Conservation (phyloP, 306 rosid species). For the Arachis stenosperma region DNA sequence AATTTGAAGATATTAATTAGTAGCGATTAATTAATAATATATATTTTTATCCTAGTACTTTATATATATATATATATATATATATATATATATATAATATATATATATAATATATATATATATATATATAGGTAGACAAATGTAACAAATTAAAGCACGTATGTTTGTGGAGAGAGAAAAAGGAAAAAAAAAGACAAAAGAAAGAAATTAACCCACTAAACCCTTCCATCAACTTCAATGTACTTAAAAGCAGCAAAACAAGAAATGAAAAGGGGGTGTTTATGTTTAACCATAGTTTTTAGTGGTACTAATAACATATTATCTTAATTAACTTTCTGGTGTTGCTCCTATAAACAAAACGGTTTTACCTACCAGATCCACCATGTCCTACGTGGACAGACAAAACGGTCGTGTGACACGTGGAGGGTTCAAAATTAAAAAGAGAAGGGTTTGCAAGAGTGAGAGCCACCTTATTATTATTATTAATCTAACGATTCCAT, state of each 20-base stretch:
- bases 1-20: background rate
- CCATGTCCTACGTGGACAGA: slow-evolving; percentile 52
- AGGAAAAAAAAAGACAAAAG: too few species aligned
- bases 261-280: background rate
- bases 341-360: slow-evolving; percentile 42
- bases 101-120: too few species aligned
- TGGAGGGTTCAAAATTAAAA: slow-evolving; percentile 34
- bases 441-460: background rate
- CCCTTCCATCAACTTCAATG: slow-evolving; percentile 2
- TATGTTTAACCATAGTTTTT: slow-evolving; percentile 22
- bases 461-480: slow-evolving; percentile 40
- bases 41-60: slow-evolving; percentile 2
- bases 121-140: background rate
- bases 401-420: slow-evolving; percentile 42
- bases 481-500: background rate
- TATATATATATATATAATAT: too few species aligned
- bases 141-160: background rate
- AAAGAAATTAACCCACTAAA: slow-evolving; percentile 1
- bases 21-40: too few species aligned
- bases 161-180: background rate
- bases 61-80: too few species aligned
- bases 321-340: slow-evolving; percentile 38
- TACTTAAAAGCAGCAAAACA: slow-evolving; percentile 16
- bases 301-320: slow-evolving; percentile 1
- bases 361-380: slow-evolving; percentile 60